A percentile compares a stretch with the other conserved stretches of the same genome.
These are phyloP conservation scores for Tylopilus rubrobrunneus DNA, from an alignment of 768 basidiomycete species.

Conservation along the genomic window DNA sequence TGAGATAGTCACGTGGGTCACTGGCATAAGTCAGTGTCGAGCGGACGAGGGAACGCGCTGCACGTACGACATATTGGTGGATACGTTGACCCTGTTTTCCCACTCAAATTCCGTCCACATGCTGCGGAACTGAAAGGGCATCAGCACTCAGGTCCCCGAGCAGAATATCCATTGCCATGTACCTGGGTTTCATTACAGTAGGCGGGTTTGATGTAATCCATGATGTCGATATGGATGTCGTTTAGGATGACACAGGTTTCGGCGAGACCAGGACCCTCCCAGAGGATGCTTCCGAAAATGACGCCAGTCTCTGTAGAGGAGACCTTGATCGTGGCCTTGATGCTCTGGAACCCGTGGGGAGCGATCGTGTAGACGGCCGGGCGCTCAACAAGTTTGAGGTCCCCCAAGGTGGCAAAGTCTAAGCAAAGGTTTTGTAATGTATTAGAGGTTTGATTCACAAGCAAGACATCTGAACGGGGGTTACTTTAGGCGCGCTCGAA, in stretches of 20 bases:
- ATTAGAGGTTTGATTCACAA: conserved; percentile 93
- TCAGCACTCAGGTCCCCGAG: conserved; percentile 2
- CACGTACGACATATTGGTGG: conserved; percentile 74
- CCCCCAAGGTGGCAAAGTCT: conserved; percentile 96
- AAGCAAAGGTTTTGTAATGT: conserved; percentile 95
- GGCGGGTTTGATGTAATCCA: conserved; percentile 49
- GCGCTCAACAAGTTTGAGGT: conserved; percentile 95
- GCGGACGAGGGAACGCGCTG: not conserved
- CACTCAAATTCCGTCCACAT: conserved; percentile 99
- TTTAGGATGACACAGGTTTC: conserved; percentile 93
- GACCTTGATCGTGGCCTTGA: conserved; percentile 98
- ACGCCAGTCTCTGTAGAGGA: conserved; percentile 98
- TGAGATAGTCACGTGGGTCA: conserved; percentile 84
- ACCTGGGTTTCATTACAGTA: conserved; percentile 95
- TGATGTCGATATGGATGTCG: conserved; percentile 97
- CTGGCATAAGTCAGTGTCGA: conserved; percentile 31
- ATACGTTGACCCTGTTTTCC: conserved; percentile 98
- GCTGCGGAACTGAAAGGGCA: conserved; percentile 70
- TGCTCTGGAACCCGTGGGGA: conserved; percentile 96
- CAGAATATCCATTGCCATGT: conserved; percentile 3
- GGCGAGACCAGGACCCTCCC: conserved; percentile 85
- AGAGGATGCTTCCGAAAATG: conserved; percentile 96
- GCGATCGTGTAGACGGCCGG: conserved; percentile 90
- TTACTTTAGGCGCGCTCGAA: not conserved
- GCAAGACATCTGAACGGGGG: conserved; percentile 67